phyloP scores from a whole-genome alignment of 1,284 basidiomycete species.

The Boletus holoroseus region DNA sequence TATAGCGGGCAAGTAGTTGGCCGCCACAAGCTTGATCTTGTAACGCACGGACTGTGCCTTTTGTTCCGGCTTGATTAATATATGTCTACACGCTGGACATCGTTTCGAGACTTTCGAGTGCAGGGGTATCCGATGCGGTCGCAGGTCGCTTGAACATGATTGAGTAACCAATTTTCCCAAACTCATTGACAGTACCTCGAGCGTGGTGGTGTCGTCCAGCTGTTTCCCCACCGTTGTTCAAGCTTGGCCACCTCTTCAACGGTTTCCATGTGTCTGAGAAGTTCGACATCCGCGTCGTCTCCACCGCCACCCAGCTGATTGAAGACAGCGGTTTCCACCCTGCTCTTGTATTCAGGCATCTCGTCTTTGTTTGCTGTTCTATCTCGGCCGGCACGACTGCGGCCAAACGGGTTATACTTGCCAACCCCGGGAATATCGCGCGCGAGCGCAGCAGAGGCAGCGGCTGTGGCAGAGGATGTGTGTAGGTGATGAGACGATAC shows the following conservation, averaged over 20 bases:
- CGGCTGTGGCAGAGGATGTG: conserved; percentile 75
- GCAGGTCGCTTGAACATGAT: conserved; percentile 58
- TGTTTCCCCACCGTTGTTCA: conserved; percentile 76
- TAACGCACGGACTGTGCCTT: conserved; percentile 90
- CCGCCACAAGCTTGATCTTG: conserved; percentile 96
- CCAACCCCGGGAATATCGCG: conserved; percentile 74
- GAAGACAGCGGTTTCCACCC: conserved; percentile 57
- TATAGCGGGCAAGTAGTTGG: conserved; percentile 88
- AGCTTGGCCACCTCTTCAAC: conserved; percentile 63
- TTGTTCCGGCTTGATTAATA: conserved; percentile 96
- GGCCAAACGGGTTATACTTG: conserved; percentile 63
- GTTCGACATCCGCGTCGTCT: conserved; percentile 66
- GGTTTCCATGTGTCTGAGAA: conserved; percentile 57
- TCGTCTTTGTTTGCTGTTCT: conserved; percentile 65
- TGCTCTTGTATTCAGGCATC: conserved; percentile 65
- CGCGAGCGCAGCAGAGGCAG: conserved; percentile 76
- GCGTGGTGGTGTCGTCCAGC: conserved; percentile 68
- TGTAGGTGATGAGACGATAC: conserved; percentile 59
- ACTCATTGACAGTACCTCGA: conserved; percentile 44
- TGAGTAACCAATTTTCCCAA: neutral
- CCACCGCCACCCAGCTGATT: conserved; percentile 51
- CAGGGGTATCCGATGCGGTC: conserved; percentile 84
- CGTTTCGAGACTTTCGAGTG: conserved; percentile 93
- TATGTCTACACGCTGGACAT: conserved; percentile 90
- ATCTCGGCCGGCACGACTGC: conserved; percentile 51